A percentile compares a stretch with the other conserved stretches of the same genome.
Evolutionary conservation across 2,329 filamentous ascomycete species (phyloP).

Genomic region (Monosporascus sp.): DNA sequence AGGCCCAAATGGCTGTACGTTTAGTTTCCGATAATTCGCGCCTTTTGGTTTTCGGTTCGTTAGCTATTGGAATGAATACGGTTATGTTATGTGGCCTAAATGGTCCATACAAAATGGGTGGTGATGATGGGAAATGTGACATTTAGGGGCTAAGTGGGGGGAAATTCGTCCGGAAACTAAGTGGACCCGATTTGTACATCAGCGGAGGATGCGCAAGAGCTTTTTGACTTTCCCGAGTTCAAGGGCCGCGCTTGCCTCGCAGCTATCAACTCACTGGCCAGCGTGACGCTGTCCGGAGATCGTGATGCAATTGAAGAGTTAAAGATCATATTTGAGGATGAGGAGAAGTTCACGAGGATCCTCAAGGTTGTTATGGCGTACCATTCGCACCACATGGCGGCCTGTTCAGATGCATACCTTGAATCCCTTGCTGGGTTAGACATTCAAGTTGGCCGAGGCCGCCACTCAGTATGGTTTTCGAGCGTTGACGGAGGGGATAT

Average conservation of each 20-base stretch:
- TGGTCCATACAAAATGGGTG: too few species aligned
- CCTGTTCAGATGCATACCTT: slow-evolving; percentile 1
- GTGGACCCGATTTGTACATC: too few species aligned
- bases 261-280: slow-evolving; percentile 13
- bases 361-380: slow-evolving; percentile 15
- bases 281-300: slow-evolving; percentile 15
- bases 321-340: slow-evolving; percentile 5
- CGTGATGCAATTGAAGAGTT: slow-evolving; percentile 9
- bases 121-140: too few species aligned
- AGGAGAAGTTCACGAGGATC: slow-evolving; percentile 10
- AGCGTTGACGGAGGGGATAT: slow-evolving; percentile 1
- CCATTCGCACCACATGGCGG: slow-evolving; percentile 15
- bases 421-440: not conserved
- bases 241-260: slow-evolving; percentile 9
- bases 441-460: not conserved
- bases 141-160: too few species aligned
- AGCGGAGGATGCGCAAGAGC: slow-evolving; percentile 11
- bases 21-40: too few species aligned
- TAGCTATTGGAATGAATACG: too few species aligned
- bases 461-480: not conserved
- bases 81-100: too few species aligned
- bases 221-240: slow-evolving; percentile 7
- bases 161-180: too few species aligned
- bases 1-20: too few species aligned
- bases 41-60: too few species aligned